These are phyloP conservation scores for Phytophthora macrochlamydospora DNA, from an alignment of 352 stramenopile genomes.

Conservation along the genomic window DNA sequence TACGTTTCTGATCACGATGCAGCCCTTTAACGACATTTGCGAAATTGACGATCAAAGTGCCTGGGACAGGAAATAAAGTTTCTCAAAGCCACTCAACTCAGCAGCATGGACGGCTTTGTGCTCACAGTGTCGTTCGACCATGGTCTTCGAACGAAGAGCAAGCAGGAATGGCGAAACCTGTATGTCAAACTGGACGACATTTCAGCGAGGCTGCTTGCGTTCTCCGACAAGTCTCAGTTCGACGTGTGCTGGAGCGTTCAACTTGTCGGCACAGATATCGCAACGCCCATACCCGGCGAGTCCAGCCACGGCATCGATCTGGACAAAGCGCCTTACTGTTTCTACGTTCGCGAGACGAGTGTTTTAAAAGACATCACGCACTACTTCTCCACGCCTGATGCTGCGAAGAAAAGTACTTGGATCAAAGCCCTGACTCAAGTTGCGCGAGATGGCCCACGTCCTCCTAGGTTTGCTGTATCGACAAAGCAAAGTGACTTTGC, in stretches of 20 bases:
- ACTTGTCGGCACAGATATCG: constrained; percentile 56
- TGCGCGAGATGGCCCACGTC: constrained; percentile 46
- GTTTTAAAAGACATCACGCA: constrained; percentile 36
- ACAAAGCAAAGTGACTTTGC: constrained; percentile 43
- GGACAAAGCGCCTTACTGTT: constrained; percentile 59
- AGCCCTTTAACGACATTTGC: no score
- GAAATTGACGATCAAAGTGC: no score
- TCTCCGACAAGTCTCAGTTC: constrained; percentile 52
- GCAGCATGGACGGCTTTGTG: constrained; percentile 54
- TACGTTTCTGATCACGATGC: constrained; percentile 4
- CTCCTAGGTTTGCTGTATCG: constrained; percentile 43
- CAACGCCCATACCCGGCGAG: constrained; percentile 60
- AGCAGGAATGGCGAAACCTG: constrained; percentile 53
- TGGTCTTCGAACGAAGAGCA: constrained; percentile 24
- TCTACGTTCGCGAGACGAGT: constrained; percentile 57
- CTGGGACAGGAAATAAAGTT: background rate
- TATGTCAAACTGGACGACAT: constrained; percentile 74
- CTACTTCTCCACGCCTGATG: constrained; percentile 49
- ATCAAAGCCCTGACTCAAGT: constrained; percentile 50
- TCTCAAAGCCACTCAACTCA: background rate
- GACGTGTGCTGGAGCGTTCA: constrained; percentile 56
- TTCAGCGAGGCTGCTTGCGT: constrained; percentile 62
- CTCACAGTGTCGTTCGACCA: constrained; percentile 37
- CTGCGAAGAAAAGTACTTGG: constrained; percentile 61
- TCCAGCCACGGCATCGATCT: constrained; percentile 51